Percentiles rank a stretch among this genome's conserved stretches.
phyloP scores from a whole-genome alignment of 2,329 filamentous ascomycete genomes.

The Metarhizium sp. region DNA sequence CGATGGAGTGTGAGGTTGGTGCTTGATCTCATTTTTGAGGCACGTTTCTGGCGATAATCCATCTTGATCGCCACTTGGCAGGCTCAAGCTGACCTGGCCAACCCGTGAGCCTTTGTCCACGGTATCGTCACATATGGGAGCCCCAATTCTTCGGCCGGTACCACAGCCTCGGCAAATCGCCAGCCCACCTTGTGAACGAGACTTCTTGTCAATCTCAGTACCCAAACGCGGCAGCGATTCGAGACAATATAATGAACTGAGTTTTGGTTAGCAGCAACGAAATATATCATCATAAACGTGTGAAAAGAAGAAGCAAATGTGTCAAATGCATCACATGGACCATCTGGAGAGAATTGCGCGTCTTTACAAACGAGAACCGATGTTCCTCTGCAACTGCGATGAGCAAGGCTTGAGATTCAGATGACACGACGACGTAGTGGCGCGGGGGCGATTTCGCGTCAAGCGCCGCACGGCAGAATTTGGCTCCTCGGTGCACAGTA shows the following conservation, averaged over 20 bases:
- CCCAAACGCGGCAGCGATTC: not conserved
- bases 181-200: not conserved
- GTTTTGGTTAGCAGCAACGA: not conserved
- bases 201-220: not conserved
- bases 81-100: not conserved
- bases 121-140: not conserved
- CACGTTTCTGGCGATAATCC: not conserved
- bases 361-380: not conserved
- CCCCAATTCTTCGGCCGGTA: not conserved
- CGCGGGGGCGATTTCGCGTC: not conserved
- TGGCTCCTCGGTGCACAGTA: not conserved
- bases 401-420: not conserved
- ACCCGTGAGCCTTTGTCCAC: not conserved
- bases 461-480: not conserved
- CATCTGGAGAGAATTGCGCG: not conserved
- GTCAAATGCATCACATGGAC: not conserved
- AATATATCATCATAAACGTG: not conserved
- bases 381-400: not conserved
- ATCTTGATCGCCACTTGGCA: not conserved
- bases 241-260: not conserved
- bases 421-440: not conserved
- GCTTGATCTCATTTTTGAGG: not conserved
- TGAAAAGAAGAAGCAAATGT: not conserved
- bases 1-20: not conserved
- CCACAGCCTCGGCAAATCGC: not conserved